Evolutionary conservation across 306 rosid genomes (phyloP), one percentile per base, ranked within the genome.

Genomic region (Erythrophleum fordii): DNA sequence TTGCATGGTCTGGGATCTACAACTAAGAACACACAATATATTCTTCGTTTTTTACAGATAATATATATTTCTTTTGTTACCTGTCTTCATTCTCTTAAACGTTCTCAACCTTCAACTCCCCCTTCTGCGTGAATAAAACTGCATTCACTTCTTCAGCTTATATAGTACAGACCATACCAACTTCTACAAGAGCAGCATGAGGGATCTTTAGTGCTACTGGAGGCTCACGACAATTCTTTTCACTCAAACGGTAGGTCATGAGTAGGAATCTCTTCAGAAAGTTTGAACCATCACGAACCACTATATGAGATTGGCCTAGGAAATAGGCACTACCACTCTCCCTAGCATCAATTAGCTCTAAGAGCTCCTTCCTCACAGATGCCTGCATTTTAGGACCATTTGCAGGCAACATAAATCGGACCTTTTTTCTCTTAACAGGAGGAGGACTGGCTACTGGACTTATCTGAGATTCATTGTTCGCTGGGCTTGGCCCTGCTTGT

Each of bases 101-200:
- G 39, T 35, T 51, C 20, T 34, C 20, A 66, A 39, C 11, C 41
- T 59, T 13, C 25, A 41, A 3, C n/a, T 25, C 4, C 48, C 26
- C 70, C 48, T 22, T 55, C 39, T 29, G 69, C 42, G 26, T 20
- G 20, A 45, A 48, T 42, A 23, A 42, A 68, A 55, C 5, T 69
- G 1, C 46, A 48, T 4, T 37, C 59, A 52, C 53, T 72, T 83
- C 3, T 72, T 18, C 59, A 69, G n/a, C 29, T 72, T 71, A 91
- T 69, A 91, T 77, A 51, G 82, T 77, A 69, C 87, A 89, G 16
- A 89, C 86, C 87, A 86, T 85, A 68, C 97, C 97, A 86, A 92
- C 97, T 87, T 93, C 85, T 28, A 93, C 92, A 59, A 93, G 94
- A 65, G 97, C 97, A 78, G 96, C 96, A 81, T 88, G 96, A 87